A percentile compares a stretch with the other conserved stretches of the same genome.
phyloP scores from a whole-genome alignment of 2,329 filamentous ascomycete species.

The Orbilia blumenaviensis region DNA sequence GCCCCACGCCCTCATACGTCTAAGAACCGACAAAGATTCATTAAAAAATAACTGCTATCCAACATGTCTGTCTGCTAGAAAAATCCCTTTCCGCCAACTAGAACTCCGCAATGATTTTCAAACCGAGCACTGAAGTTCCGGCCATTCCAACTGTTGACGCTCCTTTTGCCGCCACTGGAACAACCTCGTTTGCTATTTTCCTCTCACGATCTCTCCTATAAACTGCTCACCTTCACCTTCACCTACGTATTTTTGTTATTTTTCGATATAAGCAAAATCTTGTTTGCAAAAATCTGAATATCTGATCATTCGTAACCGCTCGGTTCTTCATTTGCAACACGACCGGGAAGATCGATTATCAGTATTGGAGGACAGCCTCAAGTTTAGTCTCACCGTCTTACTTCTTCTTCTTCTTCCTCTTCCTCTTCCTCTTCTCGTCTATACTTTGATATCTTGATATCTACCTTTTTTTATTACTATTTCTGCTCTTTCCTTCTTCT shows the following conservation, averaged over 20 bases:
- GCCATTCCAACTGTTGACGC: conserved; percentile 47
- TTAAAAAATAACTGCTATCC: too few species aligned
- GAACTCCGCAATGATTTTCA: conserved; percentile 14
- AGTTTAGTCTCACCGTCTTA: background rate
- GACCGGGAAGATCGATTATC: conserved; percentile 52
- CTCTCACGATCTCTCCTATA: conserved; percentile 16
- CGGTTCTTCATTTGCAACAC: conserved; percentile 14
- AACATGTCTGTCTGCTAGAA: conserved; percentile 20
- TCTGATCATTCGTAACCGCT: conserved; percentile 42
- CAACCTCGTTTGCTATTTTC: conserved; percentile 22
- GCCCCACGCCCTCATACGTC: background rate
- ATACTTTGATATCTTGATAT: background rate
- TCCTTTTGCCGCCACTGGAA: conserved; percentile 47
- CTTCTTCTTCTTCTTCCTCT: background rate
- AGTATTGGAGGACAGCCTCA: conserved; percentile 20
- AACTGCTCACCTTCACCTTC: background rate
- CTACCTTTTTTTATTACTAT: background rate
- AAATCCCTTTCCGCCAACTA: conserved; percentile 1
- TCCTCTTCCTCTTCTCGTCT: background rate
- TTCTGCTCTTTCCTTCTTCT: background rate
- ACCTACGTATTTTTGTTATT: background rate
- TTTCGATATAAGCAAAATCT: background rate
- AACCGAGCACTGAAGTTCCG: conserved; percentile 44
- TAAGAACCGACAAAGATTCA: too few species aligned
- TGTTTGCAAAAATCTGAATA: conserved; percentile 11